Evolutionary conservation across 441 rosid species (phyloP).

Genomic region (Populus tomentosa): DNA sequence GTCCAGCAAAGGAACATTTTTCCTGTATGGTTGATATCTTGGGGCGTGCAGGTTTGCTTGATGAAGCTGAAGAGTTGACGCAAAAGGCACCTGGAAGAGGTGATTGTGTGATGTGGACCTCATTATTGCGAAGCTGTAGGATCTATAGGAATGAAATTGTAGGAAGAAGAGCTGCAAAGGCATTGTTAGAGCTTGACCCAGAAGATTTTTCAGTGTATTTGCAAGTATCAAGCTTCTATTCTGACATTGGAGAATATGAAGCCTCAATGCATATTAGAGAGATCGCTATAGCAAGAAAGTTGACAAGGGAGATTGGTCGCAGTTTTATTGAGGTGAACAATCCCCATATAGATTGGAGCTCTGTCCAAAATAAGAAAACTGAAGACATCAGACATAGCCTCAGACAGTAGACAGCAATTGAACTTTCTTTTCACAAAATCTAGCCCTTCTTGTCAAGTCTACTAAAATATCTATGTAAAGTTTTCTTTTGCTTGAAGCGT

Average conservation of each 20-base stretch:
- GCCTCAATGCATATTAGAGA: constrained; percentile 46
- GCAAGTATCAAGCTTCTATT: constrained; percentile 64
- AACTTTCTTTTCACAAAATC: constrained; percentile 20
- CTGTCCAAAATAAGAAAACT: constrained; percentile 2
- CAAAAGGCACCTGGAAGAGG: constrained; percentile 39
- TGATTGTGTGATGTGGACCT: constrained; percentile 64
- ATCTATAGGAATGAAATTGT: constrained; percentile 47
- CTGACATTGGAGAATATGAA: constrained; percentile 62
- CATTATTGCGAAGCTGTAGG: constrained; percentile 65
- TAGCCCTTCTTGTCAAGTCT: constrained; percentile 21
- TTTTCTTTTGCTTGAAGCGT: constrained; percentile 53
- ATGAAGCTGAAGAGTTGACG: constrained; percentile 59
- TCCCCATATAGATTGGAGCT: constrained; percentile 15
- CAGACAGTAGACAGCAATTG: background rate
- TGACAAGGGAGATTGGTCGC: constrained; percentile 48
- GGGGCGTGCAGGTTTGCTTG: constrained; percentile 66
- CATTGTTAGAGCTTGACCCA: constrained; percentile 50
- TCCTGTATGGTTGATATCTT: constrained; percentile 71
- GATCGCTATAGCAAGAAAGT: constrained; percentile 43
- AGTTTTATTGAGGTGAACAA: constrained; percentile 43
- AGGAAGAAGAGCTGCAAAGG: constrained; percentile 64
- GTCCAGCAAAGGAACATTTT: constrained; percentile 50
- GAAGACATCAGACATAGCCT: constrained; percentile 4
- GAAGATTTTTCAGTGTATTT: constrained; percentile 46
- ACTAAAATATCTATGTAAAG: constrained; percentile 17